Conservation (phyloP, 2,329 filamentous ascomycete species). For the Phaeophleospora eucalypticola region DNA sequence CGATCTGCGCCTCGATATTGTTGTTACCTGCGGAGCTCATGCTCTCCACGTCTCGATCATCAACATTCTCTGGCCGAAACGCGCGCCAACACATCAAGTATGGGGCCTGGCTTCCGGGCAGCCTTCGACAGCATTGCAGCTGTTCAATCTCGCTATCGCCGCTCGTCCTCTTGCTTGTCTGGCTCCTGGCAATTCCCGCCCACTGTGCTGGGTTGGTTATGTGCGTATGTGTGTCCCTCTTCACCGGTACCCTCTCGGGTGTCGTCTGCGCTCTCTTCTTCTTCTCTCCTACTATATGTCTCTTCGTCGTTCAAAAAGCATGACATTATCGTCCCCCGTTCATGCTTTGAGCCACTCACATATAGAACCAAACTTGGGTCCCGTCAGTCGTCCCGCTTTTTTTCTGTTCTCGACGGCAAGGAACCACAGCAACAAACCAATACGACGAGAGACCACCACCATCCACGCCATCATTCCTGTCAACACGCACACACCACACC, state of each 20-base stretch:
- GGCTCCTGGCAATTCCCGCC: constrained; percentile 19
- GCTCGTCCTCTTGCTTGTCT: constrained; percentile 7
- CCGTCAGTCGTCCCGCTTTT: neutral
- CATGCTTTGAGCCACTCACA: constrained; percentile 23
- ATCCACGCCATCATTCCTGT: neutral
- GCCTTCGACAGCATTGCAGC: constrained; percentile 27
- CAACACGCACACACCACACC: constrained; percentile 10
- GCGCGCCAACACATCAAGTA: constrained; percentile 84
- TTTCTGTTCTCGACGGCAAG: constrained; percentile 4
- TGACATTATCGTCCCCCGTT: constrained; percentile 13
- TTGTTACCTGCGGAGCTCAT: constrained; percentile 29
- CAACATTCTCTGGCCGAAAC: constrained; percentile 67
- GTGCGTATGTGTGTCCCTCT: constrained; percentile 15
- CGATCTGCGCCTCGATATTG: constrained; percentile 31
- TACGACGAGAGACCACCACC: no score
- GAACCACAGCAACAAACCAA: neutral
- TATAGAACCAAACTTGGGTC: constrained; percentile 3
- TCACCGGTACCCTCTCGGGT: constrained; percentile 29
- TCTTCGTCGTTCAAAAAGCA: constrained; percentile 9
- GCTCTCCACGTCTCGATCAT: constrained; percentile 32
- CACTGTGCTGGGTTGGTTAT: constrained; percentile 16
- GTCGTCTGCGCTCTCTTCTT: constrained; percentile 13
- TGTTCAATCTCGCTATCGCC: constrained; percentile 3
- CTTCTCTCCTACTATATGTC: constrained; percentile 13
- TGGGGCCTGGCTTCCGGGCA: constrained; percentile 39